Base-by-base conservation (phyloP, 1,284 basidiomycete species). In the Phylloboletellus chloephorus region DNA sequence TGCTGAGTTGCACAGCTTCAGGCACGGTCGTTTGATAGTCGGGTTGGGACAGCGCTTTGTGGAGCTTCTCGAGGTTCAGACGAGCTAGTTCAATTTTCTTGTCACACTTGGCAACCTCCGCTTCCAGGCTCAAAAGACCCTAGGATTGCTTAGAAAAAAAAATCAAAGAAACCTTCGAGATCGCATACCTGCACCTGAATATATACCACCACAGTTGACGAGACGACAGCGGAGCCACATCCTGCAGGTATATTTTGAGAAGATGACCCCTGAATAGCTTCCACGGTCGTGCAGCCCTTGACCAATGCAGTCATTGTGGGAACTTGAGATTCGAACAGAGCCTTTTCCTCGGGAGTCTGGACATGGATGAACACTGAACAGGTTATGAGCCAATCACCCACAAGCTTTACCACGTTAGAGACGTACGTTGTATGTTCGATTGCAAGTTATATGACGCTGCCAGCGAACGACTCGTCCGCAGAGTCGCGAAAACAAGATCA, bases 361-460 rank as follows among this genome's bases (percentile, higher is more conserved):
- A 78, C 72, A 47, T 90, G 82, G 50, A 98, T 68, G 63, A 84
- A 91, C 45, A 94, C 92, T 93, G 51, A 6, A 46, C 11, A 26
- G 12, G n/a, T 44, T 22, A 22, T 49, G 8, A 54, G 44, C 31
- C 3, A 31, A 26, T 25, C 22, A 39, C 4, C 1, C 9, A 16
- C 25, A 31, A 33, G 17, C 6, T n/a, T 7, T 17, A 5, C 23
- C n/a, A 17, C 26, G 37, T 36, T 19, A 22, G 19, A 43, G 21
- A 39, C 78, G 31, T 53, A 89, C 88, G 68, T 62, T 93, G 87
- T 28, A 95, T 85, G 56, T 96, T 88, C 26, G 72, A 85, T 53
- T 91, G 88, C 33, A 99, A 65, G 63, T 87, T 90, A 66, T 97
- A 98, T n/a, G 87, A 83, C 3, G 88, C 86, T 12, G 89, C 85